phyloP scores from a whole-genome alignment of 108 stramenopile species.

The Cyclotella atomus region DNA sequence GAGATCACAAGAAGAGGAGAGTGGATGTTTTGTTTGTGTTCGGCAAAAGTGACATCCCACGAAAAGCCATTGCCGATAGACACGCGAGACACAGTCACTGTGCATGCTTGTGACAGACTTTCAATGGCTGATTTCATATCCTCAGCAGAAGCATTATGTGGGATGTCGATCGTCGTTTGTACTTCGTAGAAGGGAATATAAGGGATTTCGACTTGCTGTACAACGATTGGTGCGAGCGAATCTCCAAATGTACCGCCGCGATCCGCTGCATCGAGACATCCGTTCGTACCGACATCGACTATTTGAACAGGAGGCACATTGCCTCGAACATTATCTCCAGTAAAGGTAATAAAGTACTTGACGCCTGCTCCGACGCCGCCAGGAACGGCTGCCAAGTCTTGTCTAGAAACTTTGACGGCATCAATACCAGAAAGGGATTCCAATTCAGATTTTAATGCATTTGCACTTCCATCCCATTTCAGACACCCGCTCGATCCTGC shows the following conservation, averaged over 20 bases:
- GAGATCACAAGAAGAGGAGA: conserved; percentile 45
- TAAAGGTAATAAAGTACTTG: conserved; percentile 70
- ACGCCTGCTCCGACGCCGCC: conserved; percentile 43
- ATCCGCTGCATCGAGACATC: conserved; percentile 48
- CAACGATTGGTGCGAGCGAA: conserved; percentile 31
- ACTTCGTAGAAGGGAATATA: conserved; percentile 80
- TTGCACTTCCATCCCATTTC: conserved; percentile 45
- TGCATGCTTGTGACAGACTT: conserved; percentile 57
- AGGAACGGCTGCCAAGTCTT: conserved; percentile 19
- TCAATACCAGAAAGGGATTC: conserved; percentile 60
- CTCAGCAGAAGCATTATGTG: conserved; percentile 60
- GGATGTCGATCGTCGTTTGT: conserved; percentile 70
- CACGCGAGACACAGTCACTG: conserved; percentile 63
- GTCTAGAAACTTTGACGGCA: conserved; percentile 48
- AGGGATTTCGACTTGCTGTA: conserved; percentile 35
- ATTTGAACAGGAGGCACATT: conserved; percentile 65
- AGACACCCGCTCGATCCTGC: conserved; percentile 57
- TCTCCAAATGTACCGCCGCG: conserved; percentile 38
- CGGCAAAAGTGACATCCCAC: conserved; percentile 64
- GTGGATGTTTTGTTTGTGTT: conserved; percentile 15
- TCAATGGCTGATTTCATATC: conserved; percentile 81
- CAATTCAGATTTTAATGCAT: conserved; percentile 59
- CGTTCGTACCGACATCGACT: conserved; percentile 54
- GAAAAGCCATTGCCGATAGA: conserved; percentile 62
- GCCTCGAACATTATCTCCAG: conserved; percentile 71